Evolutionary conservation across 139 green algal genomes (phyloP).

Genomic region (Chlorella vulgaris): DNA sequence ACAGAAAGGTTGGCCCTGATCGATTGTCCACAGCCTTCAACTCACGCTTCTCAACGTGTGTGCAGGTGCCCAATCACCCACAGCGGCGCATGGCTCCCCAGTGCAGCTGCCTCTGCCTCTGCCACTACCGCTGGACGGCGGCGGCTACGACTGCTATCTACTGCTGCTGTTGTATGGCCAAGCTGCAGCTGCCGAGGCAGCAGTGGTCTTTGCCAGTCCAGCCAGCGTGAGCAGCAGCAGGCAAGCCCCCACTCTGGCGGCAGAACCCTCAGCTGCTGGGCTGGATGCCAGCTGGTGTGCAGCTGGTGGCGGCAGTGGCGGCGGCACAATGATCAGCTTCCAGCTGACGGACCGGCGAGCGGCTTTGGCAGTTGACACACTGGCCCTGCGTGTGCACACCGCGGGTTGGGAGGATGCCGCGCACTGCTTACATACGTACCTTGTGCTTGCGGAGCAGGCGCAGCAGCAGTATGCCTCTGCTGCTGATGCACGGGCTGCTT

Average conservation of each 20-base stretch:
- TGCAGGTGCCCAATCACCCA: constrained; percentile 22
- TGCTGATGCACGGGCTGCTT: not conserved
- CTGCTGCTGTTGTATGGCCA: constrained; percentile 16
- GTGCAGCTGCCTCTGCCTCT: constrained; percentile 2
- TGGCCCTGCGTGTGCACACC: constrained; percentile 14
- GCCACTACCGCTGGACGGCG: constrained; percentile 5
- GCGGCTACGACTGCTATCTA: not conserved
- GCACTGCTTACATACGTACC: constrained; percentile 35
- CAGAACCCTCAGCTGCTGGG: not conserved
- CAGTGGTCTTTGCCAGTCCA: not conserved
- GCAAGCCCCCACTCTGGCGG: not conserved
- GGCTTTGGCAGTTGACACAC: not conserved
- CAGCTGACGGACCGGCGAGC: not conserved
- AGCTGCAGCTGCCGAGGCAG: not conserved
- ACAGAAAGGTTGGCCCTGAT: no score
- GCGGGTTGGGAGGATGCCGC: constrained; percentile 32
- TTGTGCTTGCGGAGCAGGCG: constrained; percentile 22
- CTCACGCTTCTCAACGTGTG: not conserved
- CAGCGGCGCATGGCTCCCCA: not conserved
- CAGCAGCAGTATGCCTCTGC: constrained; percentile 10
- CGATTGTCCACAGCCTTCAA: not conserved
- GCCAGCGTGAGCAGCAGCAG: not conserved
- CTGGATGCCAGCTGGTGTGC: not conserved
- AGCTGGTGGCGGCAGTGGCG: not conserved
- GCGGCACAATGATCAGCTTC: not conserved